These are phyloP conservation scores for Dipodascus albidus DNA, from an alignment of 805 yeast species.

Conservation along the genomic window DNA sequence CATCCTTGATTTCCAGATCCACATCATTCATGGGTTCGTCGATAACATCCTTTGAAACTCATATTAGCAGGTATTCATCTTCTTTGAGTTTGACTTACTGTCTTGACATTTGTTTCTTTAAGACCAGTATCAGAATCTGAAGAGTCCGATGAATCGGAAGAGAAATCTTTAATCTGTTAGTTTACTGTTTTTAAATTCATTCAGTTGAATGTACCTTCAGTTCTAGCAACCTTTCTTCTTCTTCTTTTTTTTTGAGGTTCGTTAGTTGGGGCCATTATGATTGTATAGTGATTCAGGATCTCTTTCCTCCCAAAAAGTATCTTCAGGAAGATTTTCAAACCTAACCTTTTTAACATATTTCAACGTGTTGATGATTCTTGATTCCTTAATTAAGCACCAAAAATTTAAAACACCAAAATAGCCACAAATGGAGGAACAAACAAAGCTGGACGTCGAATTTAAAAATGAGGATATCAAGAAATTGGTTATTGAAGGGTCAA, in stretches of 20 bases:
- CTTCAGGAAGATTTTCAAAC: background rate
- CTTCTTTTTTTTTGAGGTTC: conserved; percentile 11
- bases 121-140: conserved; percentile 8
- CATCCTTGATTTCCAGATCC: conserved; percentile 12
- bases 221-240: conserved; percentile 18
- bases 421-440: background rate
- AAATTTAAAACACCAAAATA: background rate
- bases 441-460: background rate
- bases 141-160: conserved; percentile 14
- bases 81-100: background rate
- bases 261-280: background rate
- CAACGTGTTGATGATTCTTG: too few species aligned
- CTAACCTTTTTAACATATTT: too few species aligned
- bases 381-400: background rate
- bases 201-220: conserved; percentile 13
- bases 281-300: background rate
- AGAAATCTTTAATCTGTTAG: conserved; percentile 9
- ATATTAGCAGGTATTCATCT: conserved; percentile 1
- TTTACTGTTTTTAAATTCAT: background rate
- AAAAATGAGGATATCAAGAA: conserved; percentile 29
- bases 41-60: conserved; percentile 2
- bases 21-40: conserved; percentile 4
- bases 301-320: background rate
- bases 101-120: background rate
- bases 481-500: conserved; percentile 50